A percentile compares a stretch with the other conserved stretches of the same genome.
These are phyloP conservation scores for Microcos paniculata DNA, from an alignment of 345 rosid species.

Conservation along the genomic window DNA sequence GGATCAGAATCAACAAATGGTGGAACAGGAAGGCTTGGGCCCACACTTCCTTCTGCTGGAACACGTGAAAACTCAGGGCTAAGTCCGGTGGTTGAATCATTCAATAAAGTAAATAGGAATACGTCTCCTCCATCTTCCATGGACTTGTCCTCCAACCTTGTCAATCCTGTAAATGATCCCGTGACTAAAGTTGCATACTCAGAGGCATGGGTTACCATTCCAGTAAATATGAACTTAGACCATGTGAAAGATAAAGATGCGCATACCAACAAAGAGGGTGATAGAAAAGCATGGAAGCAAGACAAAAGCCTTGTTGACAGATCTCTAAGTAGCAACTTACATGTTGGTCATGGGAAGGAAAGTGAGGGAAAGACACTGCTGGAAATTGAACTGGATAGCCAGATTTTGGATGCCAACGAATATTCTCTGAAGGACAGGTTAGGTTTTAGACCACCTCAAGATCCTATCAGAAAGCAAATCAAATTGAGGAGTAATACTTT, in stretches of 20 bases:
- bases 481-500: conserved; percentile 59
- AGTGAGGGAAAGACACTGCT: conserved; percentile 36
- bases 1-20: conserved; percentile 25
- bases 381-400: conserved; percentile 30
- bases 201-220: conserved; percentile 13
- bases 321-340: conserved; percentile 24
- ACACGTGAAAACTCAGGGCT: conserved; percentile 22
- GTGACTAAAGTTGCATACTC: conserved; percentile 18
- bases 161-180: conserved; percentile 18
- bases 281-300: conserved; percentile 24
- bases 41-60: conserved; percentile 18
- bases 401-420: conserved; percentile 27
- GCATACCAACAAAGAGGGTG: conserved; percentile 19
- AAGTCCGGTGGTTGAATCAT: conserved; percentile 20
- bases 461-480: conserved; percentile 44
- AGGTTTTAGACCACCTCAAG: conserved; percentile 33
- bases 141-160: conserved; percentile 19
- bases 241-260: conserved; percentile 19
- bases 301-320: conserved; percentile 25
- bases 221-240: conserved; percentile 19
- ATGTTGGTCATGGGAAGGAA: conserved; percentile 24
- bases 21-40: conserved; percentile 27
- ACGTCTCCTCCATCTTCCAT: conserved; percentile 20
- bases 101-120: conserved; percentile 22
- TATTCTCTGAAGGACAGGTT: conserved; percentile 39